Conservation (phyloP, 768 basidiomycete genomes). For the Hygrocybe coccinea region DNA sequence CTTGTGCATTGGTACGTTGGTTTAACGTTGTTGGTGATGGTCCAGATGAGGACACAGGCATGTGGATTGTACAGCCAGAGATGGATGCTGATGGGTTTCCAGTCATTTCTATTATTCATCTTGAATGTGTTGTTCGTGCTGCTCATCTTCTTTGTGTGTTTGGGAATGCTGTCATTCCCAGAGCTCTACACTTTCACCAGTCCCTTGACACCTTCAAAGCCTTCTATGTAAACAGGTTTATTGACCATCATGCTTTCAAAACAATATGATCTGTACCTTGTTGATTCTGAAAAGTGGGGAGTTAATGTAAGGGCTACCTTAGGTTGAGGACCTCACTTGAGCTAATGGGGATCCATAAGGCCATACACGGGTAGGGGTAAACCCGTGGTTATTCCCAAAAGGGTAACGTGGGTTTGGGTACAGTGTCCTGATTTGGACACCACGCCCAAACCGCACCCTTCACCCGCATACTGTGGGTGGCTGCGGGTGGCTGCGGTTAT, state of each 20-base stretch:
- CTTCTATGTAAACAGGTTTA: slow-evolving; percentile 22
- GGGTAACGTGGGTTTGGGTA: too few relatives aligned
- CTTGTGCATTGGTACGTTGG: slow-evolving; percentile 14
- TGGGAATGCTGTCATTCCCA: slow-evolving; percentile 14
- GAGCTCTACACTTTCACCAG: not conserved
- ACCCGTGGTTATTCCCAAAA: too few relatives aligned
- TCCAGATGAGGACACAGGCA: slow-evolving; percentile 13
- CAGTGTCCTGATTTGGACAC: too few relatives aligned
- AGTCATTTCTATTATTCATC: slow-evolving; percentile 11
- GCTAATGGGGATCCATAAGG: too few relatives aligned
- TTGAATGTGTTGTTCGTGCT: slow-evolving; percentile 25
- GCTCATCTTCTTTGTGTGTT: slow-evolving; percentile 10
- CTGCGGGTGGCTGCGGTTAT: too few relatives aligned
- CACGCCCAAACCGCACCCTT: too few relatives aligned
- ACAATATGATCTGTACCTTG: too few relatives aligned
- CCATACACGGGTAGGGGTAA: too few relatives aligned
- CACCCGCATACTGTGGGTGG: too few relatives aligned
- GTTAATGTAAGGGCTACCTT: too few relatives aligned
- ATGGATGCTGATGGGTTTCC: not conserved
- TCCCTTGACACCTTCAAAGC: not conserved
- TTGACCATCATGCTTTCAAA: slow-evolving; percentile 1
- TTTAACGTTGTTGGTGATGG: slow-evolving; percentile 1
- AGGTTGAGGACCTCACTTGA: too few relatives aligned
- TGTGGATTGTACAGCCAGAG: slow-evolving; percentile 19
- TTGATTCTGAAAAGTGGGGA: too few relatives aligned